Percentiles rank a stretch among this genome's conserved stretches.
Conservation (phyloP, 305 asterid species). For the Fraxinus greggii region DNA sequence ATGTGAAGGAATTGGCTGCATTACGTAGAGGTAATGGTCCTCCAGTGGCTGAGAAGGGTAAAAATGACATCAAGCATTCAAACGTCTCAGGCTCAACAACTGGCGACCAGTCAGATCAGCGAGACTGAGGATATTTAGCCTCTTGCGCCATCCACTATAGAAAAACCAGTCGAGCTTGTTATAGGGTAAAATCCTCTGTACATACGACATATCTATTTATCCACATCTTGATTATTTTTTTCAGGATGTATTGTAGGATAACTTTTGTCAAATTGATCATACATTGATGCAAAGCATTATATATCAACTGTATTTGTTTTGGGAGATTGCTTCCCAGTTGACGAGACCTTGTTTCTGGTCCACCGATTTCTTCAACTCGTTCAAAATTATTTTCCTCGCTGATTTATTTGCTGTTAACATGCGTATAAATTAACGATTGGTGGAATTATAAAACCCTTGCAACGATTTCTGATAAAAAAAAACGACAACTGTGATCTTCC, state of each 20-base stretch:
- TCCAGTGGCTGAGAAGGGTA: slow-evolving; percentile 48
- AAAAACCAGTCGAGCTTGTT: not conserved
- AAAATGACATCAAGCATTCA: slow-evolving; percentile 39
- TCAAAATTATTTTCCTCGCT: not conserved
- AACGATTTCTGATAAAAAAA: not conserved
- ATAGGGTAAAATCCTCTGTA: slow-evolving; percentile 8
- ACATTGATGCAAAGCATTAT: not conserved
- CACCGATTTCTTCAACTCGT: not conserved
- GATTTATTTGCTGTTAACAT: not conserved
- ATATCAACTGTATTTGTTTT: not conserved
- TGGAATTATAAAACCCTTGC: not conserved
- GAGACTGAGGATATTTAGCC: slow-evolving; percentile 25
- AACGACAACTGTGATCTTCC: not conserved
- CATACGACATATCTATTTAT: slow-evolving; percentile 1
- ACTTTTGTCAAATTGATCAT: not conserved
- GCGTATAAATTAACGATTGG: not conserved
- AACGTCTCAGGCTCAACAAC: slow-evolving; percentile 31
- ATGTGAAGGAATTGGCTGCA: slow-evolving; percentile 56
- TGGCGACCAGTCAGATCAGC: slow-evolving; percentile 42
- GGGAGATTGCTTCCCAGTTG: not conserved
- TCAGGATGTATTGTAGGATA: not conserved
- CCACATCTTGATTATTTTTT: not conserved
- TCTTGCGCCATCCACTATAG: not conserved
- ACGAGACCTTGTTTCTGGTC: not conserved
- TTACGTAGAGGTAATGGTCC: slow-evolving; percentile 47